Conservation (phyloP, 257 asterid genomes). For the Capsicum baccatum region DNA sequence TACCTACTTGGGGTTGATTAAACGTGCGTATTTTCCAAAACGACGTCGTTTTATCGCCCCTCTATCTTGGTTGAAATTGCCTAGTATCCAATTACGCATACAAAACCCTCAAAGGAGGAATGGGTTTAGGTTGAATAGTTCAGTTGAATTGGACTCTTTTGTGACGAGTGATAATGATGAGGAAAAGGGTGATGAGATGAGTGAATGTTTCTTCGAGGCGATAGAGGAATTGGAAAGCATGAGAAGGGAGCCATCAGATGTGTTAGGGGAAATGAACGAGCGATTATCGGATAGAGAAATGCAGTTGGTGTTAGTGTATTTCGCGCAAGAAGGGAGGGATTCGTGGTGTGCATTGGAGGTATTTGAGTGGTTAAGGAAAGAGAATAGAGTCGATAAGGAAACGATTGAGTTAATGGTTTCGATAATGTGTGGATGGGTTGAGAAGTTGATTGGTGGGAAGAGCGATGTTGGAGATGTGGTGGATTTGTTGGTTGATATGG, state of each 20-base stretch:
- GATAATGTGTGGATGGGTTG: slow-evolving; percentile 90
- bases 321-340: slow-evolving; percentile 96
- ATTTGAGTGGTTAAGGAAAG: slow-evolving; percentile 95
- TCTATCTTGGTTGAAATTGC: slow-evolving; percentile 4
- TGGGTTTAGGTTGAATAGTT: slow-evolving; percentile 44
- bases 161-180: slow-evolving; percentile 82
- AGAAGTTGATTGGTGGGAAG: slow-evolving; percentile 77
- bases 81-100: not conserved
- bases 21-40: not conserved
- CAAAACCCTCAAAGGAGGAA: not conserved
- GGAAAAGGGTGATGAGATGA: slow-evolving; percentile 58
- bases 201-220: slow-evolving; percentile 91
- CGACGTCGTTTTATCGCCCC: not conserved
- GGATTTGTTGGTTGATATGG: slow-evolving; percentile 92
- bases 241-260: slow-evolving; percentile 95
- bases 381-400: slow-evolving; percentile 92
- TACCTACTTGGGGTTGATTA: not conserved
- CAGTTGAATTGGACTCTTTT: slow-evolving; percentile 71
- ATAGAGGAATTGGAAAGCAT: slow-evolving; percentile 90
- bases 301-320: slow-evolving; percentile 87
- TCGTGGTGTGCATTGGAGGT: slow-evolving; percentile 98
- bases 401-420: slow-evolving; percentile 97
- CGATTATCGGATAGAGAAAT: slow-evolving; percentile 77
- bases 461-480: slow-evolving; percentile 75
- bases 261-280: slow-evolving; percentile 89